These are phyloP conservation scores for Cordyceps cateniannulata DNA, from an alignment of 2,329 filamentous ascomycete genomes.

Conservation along the genomic window DNA sequence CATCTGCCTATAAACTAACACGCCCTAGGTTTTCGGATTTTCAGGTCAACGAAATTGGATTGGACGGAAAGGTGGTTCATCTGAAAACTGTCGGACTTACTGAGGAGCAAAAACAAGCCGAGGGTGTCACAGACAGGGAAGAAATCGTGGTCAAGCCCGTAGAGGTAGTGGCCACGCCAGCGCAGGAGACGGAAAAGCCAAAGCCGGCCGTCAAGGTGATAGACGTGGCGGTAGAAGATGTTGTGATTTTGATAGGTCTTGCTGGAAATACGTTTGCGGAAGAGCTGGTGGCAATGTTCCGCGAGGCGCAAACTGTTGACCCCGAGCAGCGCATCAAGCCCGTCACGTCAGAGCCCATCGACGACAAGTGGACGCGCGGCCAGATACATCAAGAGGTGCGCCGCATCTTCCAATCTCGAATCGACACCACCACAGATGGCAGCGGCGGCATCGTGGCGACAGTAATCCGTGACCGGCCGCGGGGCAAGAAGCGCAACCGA, in stretches of 20 bases:
- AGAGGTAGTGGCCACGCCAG: constrained; percentile 15
- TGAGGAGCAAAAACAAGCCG: constrained; percentile 14
- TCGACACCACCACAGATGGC: constrained; percentile 65
- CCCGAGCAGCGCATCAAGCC: constrained; percentile 23
- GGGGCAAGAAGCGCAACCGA: constrained; percentile 22
- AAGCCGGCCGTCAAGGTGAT: constrained; percentile 16
- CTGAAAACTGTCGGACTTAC: constrained; percentile 43
- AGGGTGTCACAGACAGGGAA: constrained; percentile 17
- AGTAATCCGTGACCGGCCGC: constrained; percentile 46
- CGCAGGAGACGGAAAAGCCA: constrained; percentile 15
- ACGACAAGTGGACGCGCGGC: constrained; percentile 39
- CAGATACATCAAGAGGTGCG: constrained; percentile 59
- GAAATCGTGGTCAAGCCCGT: constrained; percentile 13
- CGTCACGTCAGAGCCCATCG: constrained; percentile 34
- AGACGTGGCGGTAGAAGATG: constrained; percentile 27
- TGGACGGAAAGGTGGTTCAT: constrained; percentile 70
- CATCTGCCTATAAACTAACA: constrained; percentile 13
- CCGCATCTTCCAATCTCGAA: constrained; percentile 68
- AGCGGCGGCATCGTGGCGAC: constrained; percentile 58
- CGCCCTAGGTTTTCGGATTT: constrained; percentile 74
- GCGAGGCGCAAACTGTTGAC: constrained; percentile 26
- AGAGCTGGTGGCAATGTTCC: constrained; percentile 36
- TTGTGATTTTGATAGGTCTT: constrained; percentile 31
- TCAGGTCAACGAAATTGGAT: constrained; percentile 80
- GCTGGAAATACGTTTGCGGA: constrained; percentile 33